A percentile compares a stretch with the other conserved stretches of the same genome.
These are phyloP conservation scores for Russula compacta DNA, from an alignment of 768 basidiomycete genomes.

Conservation along the genomic window DNA sequence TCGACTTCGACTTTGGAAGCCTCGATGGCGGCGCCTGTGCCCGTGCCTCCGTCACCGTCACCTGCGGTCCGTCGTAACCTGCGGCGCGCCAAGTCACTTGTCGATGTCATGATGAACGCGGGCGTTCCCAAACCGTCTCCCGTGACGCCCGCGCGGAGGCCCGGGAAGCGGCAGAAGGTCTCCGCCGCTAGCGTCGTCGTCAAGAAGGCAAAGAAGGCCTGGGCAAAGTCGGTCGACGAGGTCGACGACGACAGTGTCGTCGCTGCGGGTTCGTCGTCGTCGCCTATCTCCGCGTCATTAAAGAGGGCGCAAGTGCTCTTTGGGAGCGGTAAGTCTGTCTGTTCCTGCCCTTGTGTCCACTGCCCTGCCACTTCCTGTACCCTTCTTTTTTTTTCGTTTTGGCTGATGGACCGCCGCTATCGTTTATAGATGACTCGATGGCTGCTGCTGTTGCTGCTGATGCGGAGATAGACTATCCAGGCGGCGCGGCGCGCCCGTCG, in stretches of 20 bases:
- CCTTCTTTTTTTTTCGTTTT: background rate
- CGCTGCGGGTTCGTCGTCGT: background rate
- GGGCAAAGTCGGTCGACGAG: background rate
- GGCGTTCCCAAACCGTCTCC: background rate
- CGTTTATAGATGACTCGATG: constrained; percentile 41
- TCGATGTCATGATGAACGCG: background rate
- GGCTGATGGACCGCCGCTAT: background rate
- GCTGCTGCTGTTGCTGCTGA: constrained; percentile 23
- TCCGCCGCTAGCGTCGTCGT: background rate
- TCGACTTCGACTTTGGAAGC: too few relatives aligned
- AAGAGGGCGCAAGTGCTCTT: constrained; percentile 20
- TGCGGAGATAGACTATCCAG: constrained; percentile 13
- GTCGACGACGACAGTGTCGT: background rate
- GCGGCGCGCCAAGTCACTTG: constrained; percentile 12
- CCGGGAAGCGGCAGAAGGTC: constrained; percentile 1
- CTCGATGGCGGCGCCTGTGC: background rate
- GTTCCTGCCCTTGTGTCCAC: background rate
- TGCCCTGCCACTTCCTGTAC: background rate
- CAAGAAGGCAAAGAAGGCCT: background rate
- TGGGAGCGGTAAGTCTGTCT: constrained; percentile 29
- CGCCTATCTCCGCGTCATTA: constrained; percentile 22
- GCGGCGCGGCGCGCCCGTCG: background rate
- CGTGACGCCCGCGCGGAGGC: background rate
- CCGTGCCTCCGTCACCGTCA: background rate
- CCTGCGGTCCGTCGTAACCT: constrained; percentile 11